Conservation (phyloP, 768 basidiomycete genomes). For the Naganishia vishniacii region DNA sequence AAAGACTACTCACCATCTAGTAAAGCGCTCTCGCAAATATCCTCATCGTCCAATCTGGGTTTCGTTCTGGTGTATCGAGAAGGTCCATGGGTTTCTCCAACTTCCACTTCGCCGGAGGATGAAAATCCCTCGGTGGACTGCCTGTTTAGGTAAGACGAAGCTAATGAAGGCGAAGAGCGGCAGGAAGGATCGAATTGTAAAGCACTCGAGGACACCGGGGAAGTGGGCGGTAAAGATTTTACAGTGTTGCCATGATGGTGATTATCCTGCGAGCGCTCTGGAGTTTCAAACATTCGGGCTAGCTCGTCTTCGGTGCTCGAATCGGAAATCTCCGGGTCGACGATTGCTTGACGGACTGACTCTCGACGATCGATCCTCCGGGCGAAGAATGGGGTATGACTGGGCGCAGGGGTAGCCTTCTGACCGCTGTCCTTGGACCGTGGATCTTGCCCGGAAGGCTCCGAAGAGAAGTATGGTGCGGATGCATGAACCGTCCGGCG, state of each 20-base stretch:
- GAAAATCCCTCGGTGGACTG: not conserved
- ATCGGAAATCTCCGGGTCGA: not conserved
- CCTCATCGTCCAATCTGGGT: conserved; percentile 1
- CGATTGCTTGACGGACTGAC: not conserved
- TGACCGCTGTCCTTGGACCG: not conserved
- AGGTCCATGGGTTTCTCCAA: too few species aligned
- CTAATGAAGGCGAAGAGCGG: conserved; percentile 4
- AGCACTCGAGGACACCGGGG: not conserved
- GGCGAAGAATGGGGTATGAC: not conserved
- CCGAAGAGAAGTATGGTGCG: not conserved
- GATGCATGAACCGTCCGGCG: conserved; percentile 12
- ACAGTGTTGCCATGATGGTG: not conserved
- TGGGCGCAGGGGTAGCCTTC: not conserved
- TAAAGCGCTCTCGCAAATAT: conserved; percentile 12
- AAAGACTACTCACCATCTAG: not conserved
- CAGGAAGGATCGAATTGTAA: not conserved
- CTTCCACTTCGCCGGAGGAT: not conserved
- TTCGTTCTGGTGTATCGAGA: not conserved
- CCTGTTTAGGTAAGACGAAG: conserved; percentile 1
- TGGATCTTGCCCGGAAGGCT: not conserved
- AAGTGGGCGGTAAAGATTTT: not conserved
- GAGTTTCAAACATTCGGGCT: not conserved
- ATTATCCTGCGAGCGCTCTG: not conserved
- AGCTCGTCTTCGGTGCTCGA: conserved; percentile 9
- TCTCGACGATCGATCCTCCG: not conserved